Evolutionary conservation across 2,329 filamentous ascomycete genomes (phyloP).

Genomic region (Epichloe sibirici): DNA sequence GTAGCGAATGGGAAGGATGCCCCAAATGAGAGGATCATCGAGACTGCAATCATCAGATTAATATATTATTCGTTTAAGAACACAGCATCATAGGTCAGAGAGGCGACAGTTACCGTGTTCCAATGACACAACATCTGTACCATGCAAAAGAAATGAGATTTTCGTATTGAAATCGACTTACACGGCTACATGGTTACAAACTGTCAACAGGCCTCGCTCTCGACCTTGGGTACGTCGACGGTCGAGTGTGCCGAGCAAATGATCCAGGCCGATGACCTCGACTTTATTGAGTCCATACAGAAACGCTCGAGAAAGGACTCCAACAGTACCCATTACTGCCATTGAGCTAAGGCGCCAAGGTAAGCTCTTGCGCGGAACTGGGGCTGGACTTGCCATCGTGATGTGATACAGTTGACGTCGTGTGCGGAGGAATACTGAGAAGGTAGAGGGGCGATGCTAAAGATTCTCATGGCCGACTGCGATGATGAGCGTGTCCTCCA

Average conservation of each 20-base stretch:
- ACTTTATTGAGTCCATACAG: constrained; percentile 62
- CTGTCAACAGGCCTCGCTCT: constrained; percentile 70
- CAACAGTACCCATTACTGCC: constrained; percentile 61
- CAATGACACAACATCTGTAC: too few species aligned
- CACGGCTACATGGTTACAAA: constrained; percentile 32
- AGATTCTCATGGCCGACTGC: constrained; percentile 1
- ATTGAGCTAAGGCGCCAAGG: constrained; percentile 65
- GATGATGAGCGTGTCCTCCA: background rate
- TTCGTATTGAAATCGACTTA: constrained; percentile 8
- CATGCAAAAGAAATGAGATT: too few species aligned
- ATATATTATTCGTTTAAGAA: background rate
- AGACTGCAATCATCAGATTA: constrained; percentile 40
- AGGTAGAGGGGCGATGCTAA: background rate
- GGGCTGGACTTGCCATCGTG: constrained; percentile 12
- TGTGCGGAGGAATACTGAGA: background rate
- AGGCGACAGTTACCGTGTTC: background rate
- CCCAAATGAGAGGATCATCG: constrained; percentile 93
- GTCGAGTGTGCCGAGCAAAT: constrained; percentile 66
- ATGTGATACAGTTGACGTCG: background rate
- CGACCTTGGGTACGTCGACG: constrained; percentile 52
- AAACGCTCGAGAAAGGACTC: constrained; percentile 59
- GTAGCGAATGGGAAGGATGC: constrained; percentile 66
- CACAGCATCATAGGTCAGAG: background rate
- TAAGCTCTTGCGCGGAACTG: constrained; percentile 38
- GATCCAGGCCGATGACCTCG: constrained; percentile 63